Conservation (phyloP, 2,329 filamentous ascomycete species). For the Colletotrichum orbiculare region DNA sequence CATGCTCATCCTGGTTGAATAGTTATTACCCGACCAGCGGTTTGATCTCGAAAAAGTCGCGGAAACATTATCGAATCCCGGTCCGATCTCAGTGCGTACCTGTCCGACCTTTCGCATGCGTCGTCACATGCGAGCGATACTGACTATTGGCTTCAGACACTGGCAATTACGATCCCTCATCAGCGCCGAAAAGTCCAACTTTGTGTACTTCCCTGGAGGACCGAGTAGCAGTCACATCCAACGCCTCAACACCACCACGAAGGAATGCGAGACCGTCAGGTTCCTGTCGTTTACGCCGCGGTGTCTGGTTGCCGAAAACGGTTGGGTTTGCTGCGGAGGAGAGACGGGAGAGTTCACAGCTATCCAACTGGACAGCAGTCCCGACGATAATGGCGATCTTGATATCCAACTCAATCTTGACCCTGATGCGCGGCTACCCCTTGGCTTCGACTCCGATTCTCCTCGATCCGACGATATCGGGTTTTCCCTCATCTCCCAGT, state of each 20-base stretch:
- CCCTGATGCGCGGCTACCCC: constrained; percentile 46
- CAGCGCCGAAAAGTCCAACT: constrained; percentile 79
- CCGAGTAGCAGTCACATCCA: constrained; percentile 73
- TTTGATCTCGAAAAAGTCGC: constrained; percentile 69
- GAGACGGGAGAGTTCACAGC: constrained; percentile 89
- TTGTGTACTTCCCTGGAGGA: constrained; percentile 87
- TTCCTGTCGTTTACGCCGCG: constrained; percentile 79
- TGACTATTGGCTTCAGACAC: constrained; percentile 65
- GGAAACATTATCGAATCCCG: constrained; percentile 74
- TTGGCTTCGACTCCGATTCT: constrained; percentile 44
- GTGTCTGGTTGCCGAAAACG: constrained; percentile 86
- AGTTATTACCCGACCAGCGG: constrained; percentile 75
- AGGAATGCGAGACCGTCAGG: constrained; percentile 78
- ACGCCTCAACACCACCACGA: constrained; percentile 74
- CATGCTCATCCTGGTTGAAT: constrained; percentile 8
- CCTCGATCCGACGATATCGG: constrained; percentile 47
- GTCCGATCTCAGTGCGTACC: constrained; percentile 69
- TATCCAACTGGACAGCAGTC: constrained; percentile 69
- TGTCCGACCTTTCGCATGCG: constrained; percentile 2
- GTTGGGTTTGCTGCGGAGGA: constrained; percentile 92
- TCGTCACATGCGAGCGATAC: constrained; percentile 6
- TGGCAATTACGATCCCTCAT: constrained; percentile 93
- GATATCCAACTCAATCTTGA: constrained; percentile 45
- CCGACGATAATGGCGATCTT: constrained; percentile 43
- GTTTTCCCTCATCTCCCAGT: constrained; percentile 51